Percentiles rank a stretch among this genome's conserved stretches.
Conservation (phyloP, 169 alveolate species). For the Perkinsus olseni region DNA sequence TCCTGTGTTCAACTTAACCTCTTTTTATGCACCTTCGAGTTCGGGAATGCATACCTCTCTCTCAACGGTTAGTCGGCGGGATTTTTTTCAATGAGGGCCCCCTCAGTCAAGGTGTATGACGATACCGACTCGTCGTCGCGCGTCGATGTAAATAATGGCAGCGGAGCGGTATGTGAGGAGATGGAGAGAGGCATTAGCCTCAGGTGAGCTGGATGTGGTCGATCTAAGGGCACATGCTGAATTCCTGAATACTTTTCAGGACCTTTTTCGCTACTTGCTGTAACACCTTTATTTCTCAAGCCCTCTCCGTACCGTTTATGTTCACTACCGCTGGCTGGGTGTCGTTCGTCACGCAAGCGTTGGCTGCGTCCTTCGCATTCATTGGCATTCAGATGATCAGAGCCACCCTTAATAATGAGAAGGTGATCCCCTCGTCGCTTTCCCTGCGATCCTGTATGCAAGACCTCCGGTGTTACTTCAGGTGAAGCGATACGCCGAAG, state of each 20-base stretch:
- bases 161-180: background rate
- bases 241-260: too few relatives aligned
- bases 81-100: too few relatives aligned
- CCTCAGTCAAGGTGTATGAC: too few relatives aligned
- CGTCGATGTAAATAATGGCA: background rate
- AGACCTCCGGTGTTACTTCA: background rate
- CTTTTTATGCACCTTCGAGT: too few relatives aligned
- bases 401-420: background rate
- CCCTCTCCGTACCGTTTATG: background rate
- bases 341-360: background rate
- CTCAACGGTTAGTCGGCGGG: too few relatives aligned
- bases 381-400: background rate
- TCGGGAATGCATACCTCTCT: too few relatives aligned
- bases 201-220: background rate
- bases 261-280: background rate
- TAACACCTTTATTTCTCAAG: background rate
- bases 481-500: background rate
- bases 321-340: background rate
- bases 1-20: too few relatives aligned
- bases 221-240: too few relatives aligned
- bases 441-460: background rate
- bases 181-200: background rate
- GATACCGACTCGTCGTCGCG: too few relatives aligned
- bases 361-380: background rate
- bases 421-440: too few relatives aligned